Evolutionary conservation across 2,329 filamentous ascomycete species (phyloP).

Genomic region (Neurospora sp.): DNA sequence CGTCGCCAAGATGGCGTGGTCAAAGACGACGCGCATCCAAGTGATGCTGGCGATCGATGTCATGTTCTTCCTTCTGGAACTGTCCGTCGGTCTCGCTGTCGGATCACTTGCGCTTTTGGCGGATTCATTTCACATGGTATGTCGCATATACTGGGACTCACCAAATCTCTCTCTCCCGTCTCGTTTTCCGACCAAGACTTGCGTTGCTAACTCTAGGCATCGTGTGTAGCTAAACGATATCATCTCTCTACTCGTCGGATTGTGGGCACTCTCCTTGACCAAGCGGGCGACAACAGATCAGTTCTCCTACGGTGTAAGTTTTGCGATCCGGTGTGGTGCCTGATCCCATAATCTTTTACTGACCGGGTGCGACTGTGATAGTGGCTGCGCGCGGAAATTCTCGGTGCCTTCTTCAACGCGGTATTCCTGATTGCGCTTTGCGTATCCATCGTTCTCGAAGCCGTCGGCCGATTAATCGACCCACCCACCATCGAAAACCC

Average conservation of each 20-base stretch:
- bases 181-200: neutral
- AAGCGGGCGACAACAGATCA: slow-evolving; percentile 77
- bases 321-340: neutral
- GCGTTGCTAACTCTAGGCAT: slow-evolving; percentile 10
- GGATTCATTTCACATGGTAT: slow-evolving; percentile 96
- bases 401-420: slow-evolving; percentile 93
- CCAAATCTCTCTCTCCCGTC: neutral
- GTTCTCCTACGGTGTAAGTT: slow-evolving; percentile 84
- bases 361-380: slow-evolving; percentile 25
- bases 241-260: slow-evolving; percentile 79
- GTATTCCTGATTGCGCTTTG: slow-evolving; percentile 96
- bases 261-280: slow-evolving; percentile 91
- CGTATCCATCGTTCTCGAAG: slow-evolving; percentile 92
- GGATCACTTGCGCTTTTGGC: slow-evolving; percentile 89
- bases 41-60: slow-evolving; percentile 88
- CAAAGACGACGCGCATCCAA: slow-evolving; percentile 85
- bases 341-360: slow-evolving; percentile 9
- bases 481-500: slow-evolving; percentile 82
- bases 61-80: slow-evolving; percentile 81
- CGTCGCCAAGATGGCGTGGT: slow-evolving; percentile 60
- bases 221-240: slow-evolving; percentile 78
- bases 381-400: slow-evolving; percentile 96
- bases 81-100: slow-evolving; percentile 76
- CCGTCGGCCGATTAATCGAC: slow-evolving; percentile 83
- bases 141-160: slow-evolving; percentile 13